Percentiles rank a stretch among this genome's conserved stretches.
Evolutionary conservation across 164 flowering plant genomes (phyloP).

Genomic region (Annona squamosa): DNA sequence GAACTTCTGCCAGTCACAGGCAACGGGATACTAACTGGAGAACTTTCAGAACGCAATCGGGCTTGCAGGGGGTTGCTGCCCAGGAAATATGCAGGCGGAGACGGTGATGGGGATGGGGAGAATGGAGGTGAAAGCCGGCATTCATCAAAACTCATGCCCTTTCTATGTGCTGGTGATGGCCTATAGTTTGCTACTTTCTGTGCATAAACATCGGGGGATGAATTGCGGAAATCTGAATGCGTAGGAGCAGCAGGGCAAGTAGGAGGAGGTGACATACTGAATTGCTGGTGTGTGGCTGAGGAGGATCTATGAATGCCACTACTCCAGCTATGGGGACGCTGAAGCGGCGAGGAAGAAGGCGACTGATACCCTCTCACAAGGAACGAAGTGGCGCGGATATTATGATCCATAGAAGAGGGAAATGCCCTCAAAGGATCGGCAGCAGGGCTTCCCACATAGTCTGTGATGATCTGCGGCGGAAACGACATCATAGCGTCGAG

Average conservation of each 20-base stretch:
- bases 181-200: constrained; percentile 35
- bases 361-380: constrained; percentile 35
- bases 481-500: constrained; percentile 39
- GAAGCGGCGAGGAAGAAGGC: constrained; percentile 41
- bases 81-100: constrained; percentile 49
- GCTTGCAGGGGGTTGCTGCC: constrained; percentile 30
- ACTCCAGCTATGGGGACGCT: constrained; percentile 87
- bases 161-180: constrained; percentile 30
- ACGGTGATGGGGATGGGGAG: constrained; percentile 68
- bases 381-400: constrained; percentile 38
- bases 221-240: constrained; percentile 42
- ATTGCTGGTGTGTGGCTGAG: constrained; percentile 26
- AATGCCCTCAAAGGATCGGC: constrained; percentile 69
- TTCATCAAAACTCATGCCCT: constrained; percentile 46
- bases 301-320: constrained; percentile 55
- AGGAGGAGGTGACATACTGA: constrained; percentile 45
- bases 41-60: constrained; percentile 47
- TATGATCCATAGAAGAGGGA: constrained; percentile 38
- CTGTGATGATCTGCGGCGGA: constrained; percentile 64
- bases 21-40: constrained; percentile 78
- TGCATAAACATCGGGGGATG: constrained; percentile 43
- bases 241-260: constrained; percentile 25
- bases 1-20: constrained; percentile 42
- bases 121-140: constrained; percentile 79
- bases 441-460: constrained; percentile 89